A percentile compares a stretch with the other conserved stretches of the same genome.
Conservation (phyloP, 1,139 yeast species). For the Lodderomyces theae region DNA sequence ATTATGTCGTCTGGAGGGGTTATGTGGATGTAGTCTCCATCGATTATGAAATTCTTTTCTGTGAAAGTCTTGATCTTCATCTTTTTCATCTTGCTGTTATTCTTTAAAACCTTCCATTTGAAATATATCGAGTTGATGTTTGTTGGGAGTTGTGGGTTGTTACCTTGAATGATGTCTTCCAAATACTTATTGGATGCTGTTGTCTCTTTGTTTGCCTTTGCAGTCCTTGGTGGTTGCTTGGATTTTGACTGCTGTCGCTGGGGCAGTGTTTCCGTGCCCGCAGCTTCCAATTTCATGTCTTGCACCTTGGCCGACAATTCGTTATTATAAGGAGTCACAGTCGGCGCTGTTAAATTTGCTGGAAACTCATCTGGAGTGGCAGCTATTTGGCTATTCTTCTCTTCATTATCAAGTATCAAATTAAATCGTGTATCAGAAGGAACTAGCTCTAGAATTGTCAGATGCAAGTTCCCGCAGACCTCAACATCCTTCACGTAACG, state of each 20-base stretch:
- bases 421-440: conserved; percentile 15
- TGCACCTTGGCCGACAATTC: conserved; percentile 23
- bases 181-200: conserved; percentile 27
- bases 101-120: conserved; percentile 79
- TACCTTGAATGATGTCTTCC: conserved; percentile 37
- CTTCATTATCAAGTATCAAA: conserved; percentile 8
- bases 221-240: conserved; percentile 7
- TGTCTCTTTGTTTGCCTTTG: conserved; percentile 9
- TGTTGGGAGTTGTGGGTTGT: conserved; percentile 33
- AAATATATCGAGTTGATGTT: conserved; percentile 41
- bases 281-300: conserved; percentile 8
- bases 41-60: conserved; percentile 81
- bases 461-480: conserved; percentile 21
- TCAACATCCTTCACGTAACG: conserved; percentile 22
- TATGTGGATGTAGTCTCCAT: conserved; percentile 89
- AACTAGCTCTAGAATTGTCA: conserved; percentile 23
- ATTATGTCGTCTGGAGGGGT: conserved; percentile 67
- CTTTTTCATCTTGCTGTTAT: conserved; percentile 78
- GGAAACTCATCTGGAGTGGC: conserved; percentile 27
- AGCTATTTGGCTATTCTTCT: conserved; percentile 9
- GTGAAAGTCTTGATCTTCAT: conserved; percentile 56
- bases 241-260: neutral
- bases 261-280: no score
- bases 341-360: conserved; percentile 23
- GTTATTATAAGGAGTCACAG: conserved; percentile 27